Percentiles rank a stretch among this genome's conserved stretches.
Evolutionary conservation across 1,284 basidiomycete species (phyloP).

Genomic region (Cryptococcus amylolentus): DNA sequence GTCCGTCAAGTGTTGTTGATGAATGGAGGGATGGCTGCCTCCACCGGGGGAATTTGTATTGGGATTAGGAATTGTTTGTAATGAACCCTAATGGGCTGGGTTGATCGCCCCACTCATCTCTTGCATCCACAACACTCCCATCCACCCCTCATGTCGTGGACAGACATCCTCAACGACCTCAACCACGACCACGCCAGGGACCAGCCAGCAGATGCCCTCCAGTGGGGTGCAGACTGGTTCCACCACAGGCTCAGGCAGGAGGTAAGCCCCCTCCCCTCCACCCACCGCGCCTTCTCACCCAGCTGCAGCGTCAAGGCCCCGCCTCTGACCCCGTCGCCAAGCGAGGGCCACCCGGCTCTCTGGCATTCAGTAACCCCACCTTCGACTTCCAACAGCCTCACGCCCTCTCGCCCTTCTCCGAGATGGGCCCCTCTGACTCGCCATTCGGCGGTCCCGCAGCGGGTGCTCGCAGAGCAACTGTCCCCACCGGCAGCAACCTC

Average conservation of each 20-base stretch:
- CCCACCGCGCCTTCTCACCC: neutral
- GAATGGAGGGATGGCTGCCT: neutral
- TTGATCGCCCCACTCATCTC: neutral
- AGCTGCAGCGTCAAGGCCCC: slow-evolving; percentile 9
- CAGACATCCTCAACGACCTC: slow-evolving; percentile 69
- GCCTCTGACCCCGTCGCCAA: slow-evolving; percentile 4
- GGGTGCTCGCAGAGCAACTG: slow-evolving; percentile 32
- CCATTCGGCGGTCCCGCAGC: slow-evolving; percentile 30
- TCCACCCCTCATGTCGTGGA: slow-evolving; percentile 19
- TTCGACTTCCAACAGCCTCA: slow-evolving; percentile 53
- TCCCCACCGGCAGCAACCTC: slow-evolving; percentile 22
- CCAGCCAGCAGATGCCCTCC: slow-evolving; percentile 82
- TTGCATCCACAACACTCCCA: neutral
- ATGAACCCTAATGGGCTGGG: neutral
- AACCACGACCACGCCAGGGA: slow-evolving; percentile 79
- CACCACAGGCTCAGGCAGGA: slow-evolving; percentile 54
- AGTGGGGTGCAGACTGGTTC: slow-evolving; percentile 96
- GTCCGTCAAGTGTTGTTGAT: neutral
- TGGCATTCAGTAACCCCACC: slow-evolving; percentile 63
- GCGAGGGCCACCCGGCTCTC: slow-evolving; percentile 72
- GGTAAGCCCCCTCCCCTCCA: slow-evolving; percentile 23
- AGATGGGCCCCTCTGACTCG: slow-evolving; percentile 42
- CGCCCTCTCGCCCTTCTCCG: slow-evolving; percentile 47
- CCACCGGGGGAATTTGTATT: too few relatives aligned
- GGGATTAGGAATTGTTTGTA: neutral